Percentiles rank a stretch among this genome's conserved stretches.
These are phyloP conservation scores for Aspergillus aculeatinus DNA, from an alignment of 2,329 filamentous ascomycete genomes.

Conservation along the genomic window DNA sequence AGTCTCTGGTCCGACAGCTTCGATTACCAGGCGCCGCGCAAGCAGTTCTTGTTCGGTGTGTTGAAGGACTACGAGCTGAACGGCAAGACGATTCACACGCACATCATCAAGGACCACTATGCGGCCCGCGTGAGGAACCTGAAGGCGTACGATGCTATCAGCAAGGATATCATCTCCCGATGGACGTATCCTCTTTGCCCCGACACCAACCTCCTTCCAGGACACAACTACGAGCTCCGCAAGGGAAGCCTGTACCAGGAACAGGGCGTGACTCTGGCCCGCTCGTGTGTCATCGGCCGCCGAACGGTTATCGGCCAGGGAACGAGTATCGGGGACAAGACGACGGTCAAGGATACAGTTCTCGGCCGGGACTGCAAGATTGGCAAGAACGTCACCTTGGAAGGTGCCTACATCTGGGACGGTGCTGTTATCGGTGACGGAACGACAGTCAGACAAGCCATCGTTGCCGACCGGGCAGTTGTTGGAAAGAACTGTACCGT, in stretches of 20 bases:
- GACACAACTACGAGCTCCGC: conserved; percentile 71
- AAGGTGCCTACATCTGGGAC: conserved; percentile 86
- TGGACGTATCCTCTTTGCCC: conserved; percentile 90
- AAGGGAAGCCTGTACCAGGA: conserved; percentile 75
- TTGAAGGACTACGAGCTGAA: conserved; percentile 97
- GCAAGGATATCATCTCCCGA: conserved; percentile 77
- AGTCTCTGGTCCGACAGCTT: conserved; percentile 97
- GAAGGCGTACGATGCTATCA: conserved; percentile 85
- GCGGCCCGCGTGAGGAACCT: conserved; percentile 82
- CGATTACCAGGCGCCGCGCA: conserved; percentile 86
- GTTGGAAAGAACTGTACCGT: conserved; percentile 71
- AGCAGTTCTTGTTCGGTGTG: conserved; percentile 86
- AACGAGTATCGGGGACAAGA: conserved; percentile 72
- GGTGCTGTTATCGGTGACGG: conserved; percentile 74
- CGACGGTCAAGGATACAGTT: conserved; percentile 69
- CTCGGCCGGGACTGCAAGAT: conserved; percentile 85
- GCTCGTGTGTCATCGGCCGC: conserved; percentile 67
- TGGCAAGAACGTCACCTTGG: conserved; percentile 76
- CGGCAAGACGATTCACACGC: conserved; percentile 91
- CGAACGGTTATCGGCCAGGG: conserved; percentile 73
- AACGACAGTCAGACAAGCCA: conserved; percentile 66
- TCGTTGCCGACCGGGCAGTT: conserved; percentile 71
- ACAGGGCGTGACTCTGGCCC: conserved; percentile 69
- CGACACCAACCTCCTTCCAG: conserved; percentile 78
- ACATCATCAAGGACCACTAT: conserved; percentile 80